phyloP scores from a whole-genome alignment of 345 rosid species.

The Aquilaria malaccensis region DNA sequence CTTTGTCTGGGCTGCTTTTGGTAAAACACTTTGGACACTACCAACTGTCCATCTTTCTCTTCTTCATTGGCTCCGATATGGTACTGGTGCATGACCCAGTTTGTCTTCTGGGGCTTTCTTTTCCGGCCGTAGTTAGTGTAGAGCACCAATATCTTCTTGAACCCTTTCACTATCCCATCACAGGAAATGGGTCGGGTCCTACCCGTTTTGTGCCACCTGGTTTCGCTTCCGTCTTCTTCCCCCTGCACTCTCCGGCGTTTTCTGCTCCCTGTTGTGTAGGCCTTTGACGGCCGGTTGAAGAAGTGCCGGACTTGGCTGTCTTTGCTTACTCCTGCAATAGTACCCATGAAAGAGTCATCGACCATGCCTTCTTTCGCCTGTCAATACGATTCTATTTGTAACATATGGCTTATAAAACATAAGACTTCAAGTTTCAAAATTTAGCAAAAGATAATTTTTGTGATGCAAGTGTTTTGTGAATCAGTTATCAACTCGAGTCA shows the following conservation, averaged over 20 bases:
- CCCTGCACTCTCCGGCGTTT: slow-evolving; percentile 65
- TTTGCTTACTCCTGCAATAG: slow-evolving; percentile 50
- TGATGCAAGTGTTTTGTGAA: no score
- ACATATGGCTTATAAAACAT: no score
- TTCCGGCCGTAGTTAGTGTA: slow-evolving; percentile 77
- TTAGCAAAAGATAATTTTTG: no score
- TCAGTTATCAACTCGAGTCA: no score
- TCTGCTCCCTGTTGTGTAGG: slow-evolving; percentile 76
- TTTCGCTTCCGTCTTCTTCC: slow-evolving; percentile 59
- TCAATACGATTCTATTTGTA: no score
- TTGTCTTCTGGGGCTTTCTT: slow-evolving; percentile 69
- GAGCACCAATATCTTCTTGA: slow-evolving; percentile 73
- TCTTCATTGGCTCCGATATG: slow-evolving; percentile 67
- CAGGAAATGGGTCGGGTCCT: slow-evolving; percentile 55
- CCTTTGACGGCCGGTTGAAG: slow-evolving; percentile 79
- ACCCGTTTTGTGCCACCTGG: slow-evolving; percentile 90
- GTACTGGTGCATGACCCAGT: slow-evolving; percentile 93
- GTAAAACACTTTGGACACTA: slow-evolving; percentile 66
- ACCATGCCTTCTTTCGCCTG: no score
- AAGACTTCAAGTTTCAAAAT: no score
- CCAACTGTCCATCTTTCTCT: slow-evolving; percentile 75
- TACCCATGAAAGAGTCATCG: no score
- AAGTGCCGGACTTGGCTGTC: slow-evolving; percentile 79
- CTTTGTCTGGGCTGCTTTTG: slow-evolving; percentile 78
- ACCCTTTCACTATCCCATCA: slow-evolving; percentile 43